Evolutionary conservation across 164 flowering plant species (phyloP).

Genomic region (Vitis vinifera): ASM3070453v1 NC_081818.1:1776501-1777000

Average conservation of each 20-base stretch:
- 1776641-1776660: slow-evolving; percentile 42
- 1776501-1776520: too few species aligned
- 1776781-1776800: slow-evolving; percentile 37
- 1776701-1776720: slow-evolving; percentile 41
- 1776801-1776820: slow-evolving; percentile 40
- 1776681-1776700: slow-evolving; percentile 25
- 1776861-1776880: slow-evolving; percentile 33
- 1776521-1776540: too few species aligned
- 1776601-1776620: slow-evolving; percentile 14
- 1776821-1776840: slow-evolving; percentile 40
- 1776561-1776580: too few species aligned
- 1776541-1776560: too few species aligned
- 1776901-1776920: slow-evolving; percentile 28
- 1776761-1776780: slow-evolving; percentile 44
- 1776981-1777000: slow-evolving; percentile 31
- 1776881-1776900: slow-evolving; percentile 30
- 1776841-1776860: slow-evolving; percentile 42
- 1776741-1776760: slow-evolving; percentile 35
- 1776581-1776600: too few species aligned
- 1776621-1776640: slow-evolving; percentile 35
- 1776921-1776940: slow-evolving; percentile 36
- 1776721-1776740: slow-evolving; percentile 36
- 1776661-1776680: slow-evolving; percentile 37
- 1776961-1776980: slow-evolving; percentile 32
- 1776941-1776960: slow-evolving; percentile 37